A percentile compares a stretch with the other conserved stretches of the same genome.
Evolutionary conservation across 1,284 basidiomycete species (phyloP).

Genomic region (Abortiporus biennis): DNA sequence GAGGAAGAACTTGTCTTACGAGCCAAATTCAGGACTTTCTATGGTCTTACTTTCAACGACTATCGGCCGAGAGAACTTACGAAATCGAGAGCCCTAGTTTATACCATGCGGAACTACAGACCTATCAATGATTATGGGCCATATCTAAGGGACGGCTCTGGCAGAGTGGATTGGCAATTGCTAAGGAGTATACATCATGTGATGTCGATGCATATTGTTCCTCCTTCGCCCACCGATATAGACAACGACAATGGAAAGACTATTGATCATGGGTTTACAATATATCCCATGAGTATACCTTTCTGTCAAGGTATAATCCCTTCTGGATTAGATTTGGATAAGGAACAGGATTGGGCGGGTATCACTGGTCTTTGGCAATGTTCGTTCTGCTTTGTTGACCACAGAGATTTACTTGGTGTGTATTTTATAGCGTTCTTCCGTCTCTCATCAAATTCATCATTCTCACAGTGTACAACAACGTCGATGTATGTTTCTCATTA

Average conservation of each 20-base stretch:
- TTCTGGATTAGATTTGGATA: constrained; percentile 28
- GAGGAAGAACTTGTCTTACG: constrained; percentile 37
- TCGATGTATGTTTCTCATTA: constrained; percentile 28
- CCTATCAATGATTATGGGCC: constrained; percentile 52
- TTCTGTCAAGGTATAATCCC: constrained; percentile 48
- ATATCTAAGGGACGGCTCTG: constrained; percentile 35
- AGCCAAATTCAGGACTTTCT: constrained; percentile 46
- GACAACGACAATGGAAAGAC: neutral
- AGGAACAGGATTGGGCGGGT: constrained; percentile 55
- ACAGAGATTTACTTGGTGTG: constrained; percentile 55
- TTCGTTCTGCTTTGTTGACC: constrained; percentile 64
- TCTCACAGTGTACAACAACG: constrained; percentile 42
- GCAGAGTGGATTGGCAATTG: constrained; percentile 56
- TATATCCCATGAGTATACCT: constrained; percentile 47
- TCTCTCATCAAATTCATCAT: neutral
- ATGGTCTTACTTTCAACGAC: constrained; percentile 46
- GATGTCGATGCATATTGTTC: constrained; percentile 45
- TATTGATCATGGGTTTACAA: constrained; percentile 27
- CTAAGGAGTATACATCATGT: constrained; percentile 50
- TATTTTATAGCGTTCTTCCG: neutral
- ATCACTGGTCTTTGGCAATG: constrained; percentile 54
- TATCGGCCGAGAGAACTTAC: constrained; percentile 23
- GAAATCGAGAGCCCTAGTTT: constrained; percentile 48
- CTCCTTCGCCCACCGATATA: constrained; percentile 10
- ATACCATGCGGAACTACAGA: constrained; percentile 50